Base-by-base conservation (phyloP, 1,284 basidiomycete genomes). In the Laetiporus sulphureus region DNA sequence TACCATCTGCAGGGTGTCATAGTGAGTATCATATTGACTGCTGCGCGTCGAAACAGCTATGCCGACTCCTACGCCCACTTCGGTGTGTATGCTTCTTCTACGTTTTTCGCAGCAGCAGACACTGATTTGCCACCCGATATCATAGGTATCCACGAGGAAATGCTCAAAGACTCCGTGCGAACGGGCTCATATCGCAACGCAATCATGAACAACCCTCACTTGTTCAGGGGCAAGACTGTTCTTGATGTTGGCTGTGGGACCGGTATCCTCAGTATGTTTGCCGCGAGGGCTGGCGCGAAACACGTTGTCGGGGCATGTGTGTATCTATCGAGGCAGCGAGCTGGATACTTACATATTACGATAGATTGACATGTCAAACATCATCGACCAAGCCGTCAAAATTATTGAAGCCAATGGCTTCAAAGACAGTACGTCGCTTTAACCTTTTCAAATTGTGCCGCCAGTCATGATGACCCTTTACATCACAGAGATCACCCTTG, bases 291-390 rank as follows among this genome's bases (percentile, higher is more conserved):
- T 22, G 96, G 96, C 32, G 96, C 96, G 36, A 85, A 88, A 59
- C 91, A 91, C 55, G 96, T 99, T 55, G 91, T 95, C 53, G 94
- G 91, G 47, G 90, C 91, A 56, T 57, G 81, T 70, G 7, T 18
- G 20, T 45, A 19, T 20, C 37, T 40, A 42, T 42, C 32, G 10
- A 34, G 32, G 21, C 19, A 19, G 21, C 32, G 29, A 19, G n/a
- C n/a, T 29, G 37, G 24, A 41, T 19, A 29, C 25, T 45, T 34
- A 27, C 16, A 21, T 18, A 33, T 18, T 20, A 38, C 8, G 7
- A n/a, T 41, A 91, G 89, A 95, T 99, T 64, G 96, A 99, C 69
- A 99, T 99, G 96, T 97, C 92, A 51, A 98, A 99, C 71, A 99
- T 99, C 68, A 90, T 98, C 61, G 95, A 98, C 70, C 94, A 99